Evolutionary conservation across 2,329 filamentous ascomycete species (phyloP), one percentile per base, ranked within the genome.

Genomic region (Tolypocladium tropicale): DNA sequence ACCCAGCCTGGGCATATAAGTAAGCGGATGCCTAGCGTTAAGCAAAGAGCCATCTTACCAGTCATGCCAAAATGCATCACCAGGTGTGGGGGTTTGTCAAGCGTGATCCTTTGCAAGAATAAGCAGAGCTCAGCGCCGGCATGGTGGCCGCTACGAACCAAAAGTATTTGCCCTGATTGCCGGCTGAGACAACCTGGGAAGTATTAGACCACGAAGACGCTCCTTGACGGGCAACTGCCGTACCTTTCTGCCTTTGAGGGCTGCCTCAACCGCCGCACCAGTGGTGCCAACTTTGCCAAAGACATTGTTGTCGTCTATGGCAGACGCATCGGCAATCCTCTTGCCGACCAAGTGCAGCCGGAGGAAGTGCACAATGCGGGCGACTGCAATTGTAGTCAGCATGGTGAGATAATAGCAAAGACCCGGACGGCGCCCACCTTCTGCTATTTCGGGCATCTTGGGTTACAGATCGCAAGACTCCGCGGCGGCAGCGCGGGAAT

Each of bases 121-220:
- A 32, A 56, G 56, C 53, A 48, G 25, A 6, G 14, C 48, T 25
- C 5, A n/a, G 48, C 9, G 12, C 3, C 46, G 46, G 28, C 46
- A 4, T 21, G 6, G 4, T 18, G 7, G 10, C 25, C 18, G 6
- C 10, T 18, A 59, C 72, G 58, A 63, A 82, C 84, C 94, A 99
- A 70, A 99, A 97, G 68, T 97, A 97, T 79, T 97, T 99, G 11
- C 94, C 94, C 69, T 96, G 94, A 58, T 88, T 90, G 4, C 88
- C 89, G 4, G 88, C 89, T 55, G 76, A 78, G 10, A 82, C 57
- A 4, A 84, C 83, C 76, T 77, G 52, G 52, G 60, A 53, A 37
- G n/a, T 11, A 18, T 18, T 39, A 34, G 28, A 12, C 28, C 14
- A 11, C 21, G 12, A 23, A 34, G 3, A 12, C 14, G 7, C 30